phyloP scores from a whole-genome alignment of 768 basidiomycete species.

The Glaciozyma martinii region DNA sequence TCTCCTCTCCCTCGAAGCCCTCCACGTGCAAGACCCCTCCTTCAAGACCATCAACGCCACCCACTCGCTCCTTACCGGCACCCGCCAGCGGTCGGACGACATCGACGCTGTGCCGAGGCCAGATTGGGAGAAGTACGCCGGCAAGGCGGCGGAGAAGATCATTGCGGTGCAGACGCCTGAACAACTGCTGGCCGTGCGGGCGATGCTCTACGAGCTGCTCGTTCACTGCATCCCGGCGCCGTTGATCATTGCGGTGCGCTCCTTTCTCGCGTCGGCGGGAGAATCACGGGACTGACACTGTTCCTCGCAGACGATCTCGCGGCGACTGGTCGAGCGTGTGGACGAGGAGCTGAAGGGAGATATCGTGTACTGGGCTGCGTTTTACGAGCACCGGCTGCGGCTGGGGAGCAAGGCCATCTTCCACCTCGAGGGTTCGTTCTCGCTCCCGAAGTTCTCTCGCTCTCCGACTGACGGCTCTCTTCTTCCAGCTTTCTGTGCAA shows the following conservation, averaged over 20 bases:
- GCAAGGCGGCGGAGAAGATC: constrained; percentile 82
- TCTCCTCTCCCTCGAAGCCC: constrained; percentile 82
- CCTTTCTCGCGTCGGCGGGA: background rate
- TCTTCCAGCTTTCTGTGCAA: constrained; percentile 73
- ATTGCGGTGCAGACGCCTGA: constrained; percentile 80
- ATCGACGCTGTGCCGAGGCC: constrained; percentile 55
- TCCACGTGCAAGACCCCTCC: constrained; percentile 72
- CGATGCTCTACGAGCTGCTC: constrained; percentile 87
- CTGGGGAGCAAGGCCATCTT: constrained; percentile 86
- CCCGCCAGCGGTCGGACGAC: constrained; percentile 16
- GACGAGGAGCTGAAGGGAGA: constrained; percentile 86
- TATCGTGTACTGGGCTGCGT: constrained; percentile 95
- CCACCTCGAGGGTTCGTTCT: constrained; percentile 59
- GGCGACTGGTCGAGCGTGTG: constrained; percentile 72
- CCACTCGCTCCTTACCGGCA: constrained; percentile 27
- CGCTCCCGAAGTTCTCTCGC: background rate
- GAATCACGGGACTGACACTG: background rate
- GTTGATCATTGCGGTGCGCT: constrained; percentile 71
- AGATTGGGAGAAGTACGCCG: constrained; percentile 98
- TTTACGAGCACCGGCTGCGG: constrained; percentile 96
- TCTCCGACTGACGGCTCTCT: background rate
- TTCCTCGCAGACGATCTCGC: constrained; percentile 67
- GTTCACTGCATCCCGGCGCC: constrained; percentile 96
- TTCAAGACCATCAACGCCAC: constrained; percentile 23
- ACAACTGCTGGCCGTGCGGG: constrained; percentile 80